phyloP scores from a whole-genome alignment of 306 rosid genomes.

The Betula pendula region DNA sequence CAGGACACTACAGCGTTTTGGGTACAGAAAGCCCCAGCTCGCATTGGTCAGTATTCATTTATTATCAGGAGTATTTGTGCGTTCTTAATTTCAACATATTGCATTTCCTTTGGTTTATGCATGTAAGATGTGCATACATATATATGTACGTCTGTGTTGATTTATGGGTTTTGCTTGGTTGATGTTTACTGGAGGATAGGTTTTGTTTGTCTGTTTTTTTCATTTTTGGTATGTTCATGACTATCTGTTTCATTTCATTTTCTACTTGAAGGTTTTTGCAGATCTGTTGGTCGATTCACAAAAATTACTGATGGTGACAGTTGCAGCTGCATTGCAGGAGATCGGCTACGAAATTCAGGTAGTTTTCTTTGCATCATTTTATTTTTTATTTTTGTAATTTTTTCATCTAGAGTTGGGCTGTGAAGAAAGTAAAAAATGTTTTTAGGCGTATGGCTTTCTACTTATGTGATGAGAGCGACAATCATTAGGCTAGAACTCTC shows the following conservation, averaged over 20 bases:
- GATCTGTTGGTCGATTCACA: constrained; percentile 78
- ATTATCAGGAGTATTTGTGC: background rate
- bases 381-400: constrained; percentile 14
- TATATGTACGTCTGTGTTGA: background rate
- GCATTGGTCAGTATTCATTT: constrained; percentile 67
- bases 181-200: background rate
- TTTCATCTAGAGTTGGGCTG: constrained; percentile 4
- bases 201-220: background rate
- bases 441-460: background rate
- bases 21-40: constrained; percentile 82
- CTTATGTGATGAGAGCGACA: background rate
- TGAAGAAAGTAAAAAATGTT: constrained; percentile 1
- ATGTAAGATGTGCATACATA: no score
- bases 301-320: constrained; percentile 75
- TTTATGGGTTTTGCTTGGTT: background rate
- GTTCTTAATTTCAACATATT: background rate
- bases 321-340: constrained; percentile 74
- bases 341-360: constrained; percentile 86
- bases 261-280: constrained; percentile 66
- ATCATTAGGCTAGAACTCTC: background rate
- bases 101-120: constrained; percentile 5
- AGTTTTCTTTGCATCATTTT: constrained; percentile 16
- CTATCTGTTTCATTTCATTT: constrained; percentile 22
- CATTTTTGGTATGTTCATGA: background rate
- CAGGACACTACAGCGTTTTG: constrained; percentile 45